phyloP scores from a whole-genome alignment of 129 eudicot genomes.

The Flaveria brownii region DNA sequence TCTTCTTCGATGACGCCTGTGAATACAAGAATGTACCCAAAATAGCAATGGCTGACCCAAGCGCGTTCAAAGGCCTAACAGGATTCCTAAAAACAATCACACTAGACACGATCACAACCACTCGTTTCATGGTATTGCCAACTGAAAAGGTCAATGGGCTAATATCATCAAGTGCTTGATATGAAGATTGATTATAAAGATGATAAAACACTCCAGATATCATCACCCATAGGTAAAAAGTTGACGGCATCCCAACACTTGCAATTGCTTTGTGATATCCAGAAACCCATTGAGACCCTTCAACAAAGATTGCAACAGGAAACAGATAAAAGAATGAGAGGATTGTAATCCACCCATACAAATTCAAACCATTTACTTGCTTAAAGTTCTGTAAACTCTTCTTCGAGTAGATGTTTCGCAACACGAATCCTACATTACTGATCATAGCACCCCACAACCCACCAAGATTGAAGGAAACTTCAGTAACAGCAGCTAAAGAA shows the following conservation, averaged over 20 bases:
- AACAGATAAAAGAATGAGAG: conserved; percentile 72
- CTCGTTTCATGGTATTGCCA: conserved; percentile 97
- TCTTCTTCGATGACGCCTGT: conserved; percentile 85
- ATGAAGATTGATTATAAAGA: conserved; percentile 87
- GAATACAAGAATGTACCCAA: conserved; percentile 96
- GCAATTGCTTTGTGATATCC: conserved; percentile 91
- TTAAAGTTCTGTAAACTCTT: conserved; percentile 82
- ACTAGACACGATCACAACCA: conserved; percentile 86
- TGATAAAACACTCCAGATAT: conserved; percentile 90
- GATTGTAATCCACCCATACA: conserved; percentile 88
- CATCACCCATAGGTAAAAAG: conserved; percentile 86
- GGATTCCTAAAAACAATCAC: conserved; percentile 91
- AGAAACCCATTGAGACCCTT: conserved; percentile 92
- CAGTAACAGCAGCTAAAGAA: conserved; percentile 92
- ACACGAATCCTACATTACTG: conserved; percentile 91
- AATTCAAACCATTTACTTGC: conserved; percentile 90
- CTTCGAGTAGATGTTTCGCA: conserved; percentile 89
- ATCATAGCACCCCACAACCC: conserved; percentile 97
- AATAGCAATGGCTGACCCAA: conserved; percentile 93
- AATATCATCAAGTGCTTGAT: conserved; percentile 96
- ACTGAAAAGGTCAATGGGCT: conserved; percentile 92
- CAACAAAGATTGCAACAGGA: conserved; percentile 87
- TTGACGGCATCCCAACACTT: conserved; percentile 58
- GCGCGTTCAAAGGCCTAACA: conserved; percentile 92
- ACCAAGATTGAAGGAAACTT: conserved; percentile 88